Evolutionary conservation across 148 eudicot genomes (phyloP).

Genomic region (Tetragonia tetragonoides): DNA sequence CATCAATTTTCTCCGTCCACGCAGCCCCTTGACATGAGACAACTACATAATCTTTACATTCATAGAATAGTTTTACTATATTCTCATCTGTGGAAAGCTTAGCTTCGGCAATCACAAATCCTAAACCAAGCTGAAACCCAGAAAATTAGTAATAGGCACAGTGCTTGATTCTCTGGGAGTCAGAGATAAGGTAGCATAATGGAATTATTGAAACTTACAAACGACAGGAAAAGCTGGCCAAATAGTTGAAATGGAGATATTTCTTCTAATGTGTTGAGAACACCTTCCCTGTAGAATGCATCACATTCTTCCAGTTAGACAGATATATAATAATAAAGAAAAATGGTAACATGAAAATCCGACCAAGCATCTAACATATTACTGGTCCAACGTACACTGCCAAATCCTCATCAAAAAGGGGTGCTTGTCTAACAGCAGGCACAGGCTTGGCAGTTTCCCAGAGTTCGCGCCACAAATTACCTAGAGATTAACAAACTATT

Average conservation of each 20-base stretch:
- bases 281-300: constrained; percentile 68
- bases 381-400: constrained; percentile 60
- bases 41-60: constrained; percentile 79
- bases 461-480: constrained; percentile 95
- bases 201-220: constrained; percentile 46
- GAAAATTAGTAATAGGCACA: constrained; percentile 3
- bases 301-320: constrained; percentile 20
- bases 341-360: background rate
- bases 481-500: constrained; percentile 30
- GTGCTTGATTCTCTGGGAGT: background rate
- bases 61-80: constrained; percentile 60
- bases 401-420: constrained; percentile 88
- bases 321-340: background rate
- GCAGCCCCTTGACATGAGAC: constrained; percentile 58
- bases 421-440: constrained; percentile 90
- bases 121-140: constrained; percentile 69
- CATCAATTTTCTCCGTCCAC: constrained; percentile 72
- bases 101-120: constrained; percentile 75
- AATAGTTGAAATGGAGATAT: constrained; percentile 70
- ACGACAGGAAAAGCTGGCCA: constrained; percentile 73
- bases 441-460: constrained; percentile 95
- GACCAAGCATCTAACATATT: constrained; percentile 3
- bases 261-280: constrained; percentile 58
- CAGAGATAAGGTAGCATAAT: background rate
- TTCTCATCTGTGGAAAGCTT: constrained; percentile 48